phyloP scores from a whole-genome alignment of 1,284 basidiomycete species.

The Tilletia indica region DNA sequence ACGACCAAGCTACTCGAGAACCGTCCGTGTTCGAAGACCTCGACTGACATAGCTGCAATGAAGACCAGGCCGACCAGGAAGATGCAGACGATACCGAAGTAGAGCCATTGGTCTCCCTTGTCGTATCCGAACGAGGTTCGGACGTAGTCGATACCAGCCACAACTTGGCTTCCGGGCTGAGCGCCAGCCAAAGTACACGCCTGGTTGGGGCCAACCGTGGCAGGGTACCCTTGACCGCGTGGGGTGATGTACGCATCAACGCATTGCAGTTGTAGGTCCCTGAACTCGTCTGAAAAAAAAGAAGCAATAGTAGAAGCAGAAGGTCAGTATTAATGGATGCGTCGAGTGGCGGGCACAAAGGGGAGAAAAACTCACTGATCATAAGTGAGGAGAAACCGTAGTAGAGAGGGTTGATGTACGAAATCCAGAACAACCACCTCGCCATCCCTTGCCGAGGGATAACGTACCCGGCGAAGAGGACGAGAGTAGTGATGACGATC shows the following conservation, averaged over 20 bases:
- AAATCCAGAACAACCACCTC: conserved; percentile 40
- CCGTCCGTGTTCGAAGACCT: conserved; percentile 31
- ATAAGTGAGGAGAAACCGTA: conserved; percentile 16
- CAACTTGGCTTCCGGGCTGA: conserved; percentile 26
- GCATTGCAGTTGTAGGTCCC: conserved; percentile 33
- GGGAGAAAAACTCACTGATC: conserved; percentile 14
- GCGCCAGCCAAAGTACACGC: conserved; percentile 28
- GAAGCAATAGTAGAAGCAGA: no score
- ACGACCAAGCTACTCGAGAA: conserved; percentile 28
- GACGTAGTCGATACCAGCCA: conserved; percentile 34
- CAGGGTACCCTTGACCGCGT: neutral
- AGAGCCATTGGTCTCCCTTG: conserved; percentile 28
- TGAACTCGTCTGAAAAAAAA: conserved; percentile 17
- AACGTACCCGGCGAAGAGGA: conserved; percentile 23
- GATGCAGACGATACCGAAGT: conserved; percentile 40
- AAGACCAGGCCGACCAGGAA: conserved; percentile 43
- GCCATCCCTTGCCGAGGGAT: neutral
- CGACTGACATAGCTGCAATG: conserved; percentile 44
- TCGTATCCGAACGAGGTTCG: conserved; percentile 34
- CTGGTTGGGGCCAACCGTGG: conserved; percentile 1
- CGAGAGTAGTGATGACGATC: conserved; percentile 60
- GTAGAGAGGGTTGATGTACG: conserved; percentile 20
- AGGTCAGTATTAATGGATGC: no score
- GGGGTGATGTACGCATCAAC: conserved; percentile 38
- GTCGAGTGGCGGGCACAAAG: no score